These are phyloP conservation scores for Globisporangium mamillatum DNA, from an alignment of 352 stramenopile species.

Conservation along the genomic window DNA sequence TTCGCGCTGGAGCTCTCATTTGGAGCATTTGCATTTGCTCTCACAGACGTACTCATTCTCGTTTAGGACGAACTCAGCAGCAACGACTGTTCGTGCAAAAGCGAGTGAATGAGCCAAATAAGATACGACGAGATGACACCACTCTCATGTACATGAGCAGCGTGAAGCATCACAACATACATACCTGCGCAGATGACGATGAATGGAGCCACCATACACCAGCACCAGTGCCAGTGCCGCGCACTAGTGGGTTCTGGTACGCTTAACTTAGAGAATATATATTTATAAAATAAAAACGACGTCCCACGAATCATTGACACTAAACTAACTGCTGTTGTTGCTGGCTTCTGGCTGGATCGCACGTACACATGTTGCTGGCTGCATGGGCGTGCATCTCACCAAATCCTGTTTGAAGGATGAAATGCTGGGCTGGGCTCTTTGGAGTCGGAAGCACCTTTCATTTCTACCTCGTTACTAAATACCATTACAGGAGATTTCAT, in stretches of 20 bases:
- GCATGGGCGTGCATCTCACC: background rate
- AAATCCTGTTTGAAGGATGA: conserved; percentile 13
- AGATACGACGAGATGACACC: background rate
- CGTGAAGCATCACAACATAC: background rate
- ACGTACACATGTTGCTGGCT: background rate
- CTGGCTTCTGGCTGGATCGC: background rate
- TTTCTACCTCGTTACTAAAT: conserved; percentile 22
- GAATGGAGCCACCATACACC: background rate
- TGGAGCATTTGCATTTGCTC: background rate
- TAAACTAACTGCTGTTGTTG: conserved; percentile 9
- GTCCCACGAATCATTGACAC: conserved; percentile 6
- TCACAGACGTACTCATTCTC: background rate
- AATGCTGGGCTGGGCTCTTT: background rate
- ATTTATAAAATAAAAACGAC: conserved; percentile 18
- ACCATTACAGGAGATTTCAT: conserved; percentile 24
- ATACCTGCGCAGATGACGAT: background rate
- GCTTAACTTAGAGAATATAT: conserved; percentile 21
- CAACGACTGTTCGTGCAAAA: conserved; percentile 7
- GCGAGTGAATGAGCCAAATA: background rate
- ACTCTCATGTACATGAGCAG: background rate
- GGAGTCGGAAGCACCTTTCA: conserved; percentile 6
- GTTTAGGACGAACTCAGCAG: background rate
- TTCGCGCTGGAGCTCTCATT: background rate
- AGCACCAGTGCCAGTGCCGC: conserved; percentile 1
- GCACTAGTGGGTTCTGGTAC: background rate